Percentiles rank a stretch among this genome's conserved stretches.
These are phyloP conservation scores for Acrocalymma vagum DNA, from an alignment of 2,329 filamentous ascomycete genomes.

Conservation along the genomic window DNA sequence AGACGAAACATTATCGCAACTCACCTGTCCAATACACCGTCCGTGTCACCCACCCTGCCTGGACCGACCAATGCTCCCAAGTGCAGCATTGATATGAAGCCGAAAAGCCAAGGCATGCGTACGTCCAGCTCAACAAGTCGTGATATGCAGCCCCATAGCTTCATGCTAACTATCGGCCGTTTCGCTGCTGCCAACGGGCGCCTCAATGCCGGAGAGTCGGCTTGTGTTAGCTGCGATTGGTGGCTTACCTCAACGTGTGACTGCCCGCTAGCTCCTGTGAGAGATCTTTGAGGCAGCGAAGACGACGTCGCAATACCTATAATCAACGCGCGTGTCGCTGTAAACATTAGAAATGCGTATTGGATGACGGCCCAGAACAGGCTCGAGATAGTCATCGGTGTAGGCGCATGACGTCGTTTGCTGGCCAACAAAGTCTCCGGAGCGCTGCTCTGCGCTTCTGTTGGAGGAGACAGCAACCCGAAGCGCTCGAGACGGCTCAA, in stretches of 20 bases:
- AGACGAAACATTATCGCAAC: constrained; percentile 52
- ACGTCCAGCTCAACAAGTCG: constrained; percentile 76
- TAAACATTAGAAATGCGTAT: constrained; percentile 59
- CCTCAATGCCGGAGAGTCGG: constrained; percentile 42
- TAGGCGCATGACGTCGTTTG: constrained; percentile 20
- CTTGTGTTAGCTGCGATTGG: constrained; percentile 39
- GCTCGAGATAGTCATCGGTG: constrained; percentile 28
- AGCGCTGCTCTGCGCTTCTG: constrained; percentile 34
- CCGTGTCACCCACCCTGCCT: constrained; percentile 75
- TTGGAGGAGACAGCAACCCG: constrained; percentile 58
- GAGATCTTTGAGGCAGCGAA: constrained; percentile 67
- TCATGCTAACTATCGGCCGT: constrained; percentile 78
- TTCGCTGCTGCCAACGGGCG: constrained; percentile 46
- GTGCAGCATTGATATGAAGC: constrained; percentile 77
- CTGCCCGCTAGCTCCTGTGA: constrained; percentile 34
- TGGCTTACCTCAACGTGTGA: constrained; percentile 34
- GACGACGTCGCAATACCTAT: constrained; percentile 72
- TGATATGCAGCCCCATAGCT: constrained; percentile 76
- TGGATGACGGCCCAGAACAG: constrained; percentile 68
- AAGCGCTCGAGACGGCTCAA: constrained; percentile 63
- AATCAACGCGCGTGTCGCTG: constrained; percentile 71
- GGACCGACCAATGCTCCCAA: constrained; percentile 77
- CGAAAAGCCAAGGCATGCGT: constrained; percentile 92
- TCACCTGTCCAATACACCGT: constrained; percentile 91
- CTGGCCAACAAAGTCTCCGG: constrained; percentile 23